phyloP scores from a whole-genome alignment of 2,329 filamentous ascomycete species.

The Trichoderma sp. region DNA sequence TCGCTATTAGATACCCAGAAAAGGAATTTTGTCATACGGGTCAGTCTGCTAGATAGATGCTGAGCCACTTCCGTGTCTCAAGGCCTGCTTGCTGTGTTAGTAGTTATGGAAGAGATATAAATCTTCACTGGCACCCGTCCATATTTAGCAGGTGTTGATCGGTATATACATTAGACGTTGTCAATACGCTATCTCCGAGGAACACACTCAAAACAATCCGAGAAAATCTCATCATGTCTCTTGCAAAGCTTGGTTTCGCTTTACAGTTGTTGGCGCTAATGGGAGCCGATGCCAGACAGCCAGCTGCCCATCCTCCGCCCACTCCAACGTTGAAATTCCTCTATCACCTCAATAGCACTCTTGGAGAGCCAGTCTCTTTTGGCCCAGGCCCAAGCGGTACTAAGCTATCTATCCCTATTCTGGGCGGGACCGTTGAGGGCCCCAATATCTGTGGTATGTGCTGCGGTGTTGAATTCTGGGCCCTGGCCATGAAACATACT shows the following conservation, averaged over 20 bases:
- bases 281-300: not conserved
- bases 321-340: not conserved
- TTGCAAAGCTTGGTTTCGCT: not conserved
- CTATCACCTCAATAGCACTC: not conserved
- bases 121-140: not conserved
- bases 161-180: not conserved
- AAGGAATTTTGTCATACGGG: not conserved
- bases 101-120: not conserved
- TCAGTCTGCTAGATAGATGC: not conserved
- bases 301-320: not conserved
- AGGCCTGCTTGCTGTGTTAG: not conserved
- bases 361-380: not conserved
- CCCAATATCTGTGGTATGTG: not conserved
- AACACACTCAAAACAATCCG: not conserved
- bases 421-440: not conserved
- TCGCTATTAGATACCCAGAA: too few species aligned
- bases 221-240: not conserved
- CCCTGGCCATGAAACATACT: not conserved
- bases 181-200: not conserved
- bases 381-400: not conserved
- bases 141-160: not conserved
- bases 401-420: not conserved
- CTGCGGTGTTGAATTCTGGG: not conserved
- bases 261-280: not conserved
- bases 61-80: not conserved